Base-by-base conservation (phyloP, 2,329 filamentous ascomycete genomes). In the Pseudopyrenochaeta lycopersici region DNA sequence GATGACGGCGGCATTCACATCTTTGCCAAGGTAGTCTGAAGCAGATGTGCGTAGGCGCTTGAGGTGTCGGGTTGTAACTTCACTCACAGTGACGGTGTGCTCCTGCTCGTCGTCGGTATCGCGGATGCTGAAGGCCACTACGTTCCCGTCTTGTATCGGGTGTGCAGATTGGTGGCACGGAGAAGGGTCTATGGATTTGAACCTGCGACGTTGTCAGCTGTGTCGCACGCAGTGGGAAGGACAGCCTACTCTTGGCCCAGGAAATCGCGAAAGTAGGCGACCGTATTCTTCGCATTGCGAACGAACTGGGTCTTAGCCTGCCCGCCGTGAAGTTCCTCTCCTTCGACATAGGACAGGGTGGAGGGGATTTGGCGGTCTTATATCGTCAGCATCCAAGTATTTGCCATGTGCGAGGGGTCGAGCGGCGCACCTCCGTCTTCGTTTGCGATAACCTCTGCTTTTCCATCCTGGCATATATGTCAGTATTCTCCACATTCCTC, bases 371-470 rank as follows among this genome's bases (percentile, higher is more conserved):
- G 94, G 77, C 95, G 93, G 80, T 99, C 95, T 94, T 47, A 29
- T 15, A 63, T 55, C 55, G 56, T 52, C 38, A 46, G 52, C 50
- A 50, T 31, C 44, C 48, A 42, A 31, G 49, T 29, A 46, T 18
- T 44, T 27, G 45, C 29, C 10, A 15, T 40, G 50, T 43, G 47
- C 31, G 29, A 41, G 52, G 32, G 44, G 40, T 23, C 54, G 39
- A 49, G 40, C 47, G 21, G 79, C 87, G 73, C 76, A 92, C 91
- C 91, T 84, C 95, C 95, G 75, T 98, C 95, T 82, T 98, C 95
- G 81, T 99, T 98, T 73, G 95, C 95, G 80, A 99, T 98, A 62
- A 99, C 94, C 77, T 97, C 92, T 62, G 92, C 89, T 83, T 96
- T 96, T 79, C 96, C 94, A 73, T 98, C 94, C 84, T 85, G 50